These are phyloP conservation scores for Cicer bijugum DNA, from an alignment of 306 rosid genomes.

Conservation along the genomic window DNA sequence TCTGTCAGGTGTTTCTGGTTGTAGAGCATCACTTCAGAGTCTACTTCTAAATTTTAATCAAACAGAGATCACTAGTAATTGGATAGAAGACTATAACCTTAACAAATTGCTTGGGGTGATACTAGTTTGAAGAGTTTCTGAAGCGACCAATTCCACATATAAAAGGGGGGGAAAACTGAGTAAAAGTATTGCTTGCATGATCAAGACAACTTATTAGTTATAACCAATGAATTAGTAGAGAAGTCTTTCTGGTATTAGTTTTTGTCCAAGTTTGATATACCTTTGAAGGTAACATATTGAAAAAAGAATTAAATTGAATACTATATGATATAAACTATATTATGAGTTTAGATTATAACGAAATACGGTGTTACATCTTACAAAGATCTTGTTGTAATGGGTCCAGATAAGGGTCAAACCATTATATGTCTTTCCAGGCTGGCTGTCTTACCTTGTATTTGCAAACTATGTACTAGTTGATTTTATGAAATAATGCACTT, in stretches of 20 bases:
- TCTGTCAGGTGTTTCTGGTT: too few relatives aligned
- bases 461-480: neutral
- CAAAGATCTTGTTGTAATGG: neutral
- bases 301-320: neutral
- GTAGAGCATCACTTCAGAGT: too few relatives aligned
- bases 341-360: neutral
- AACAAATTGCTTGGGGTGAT: neutral
- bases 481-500: slow-evolving; percentile 23
- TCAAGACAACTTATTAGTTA: neutral
- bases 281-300: neutral
- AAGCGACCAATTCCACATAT: neutral
- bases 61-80: neutral
- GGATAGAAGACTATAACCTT: neutral
- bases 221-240: neutral
- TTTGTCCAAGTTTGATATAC: neutral
- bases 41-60: neutral
- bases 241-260: neutral
- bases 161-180: too few relatives aligned
- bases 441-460: neutral
- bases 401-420: neutral
- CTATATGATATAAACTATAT: neutral
- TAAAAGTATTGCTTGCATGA: neutral
- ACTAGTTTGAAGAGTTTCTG: neutral
- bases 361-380: neutral
- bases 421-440: neutral